phyloP scores from a whole-genome alignment of 257 asterid species.

The Paraleonurus japonicus region DNA sequence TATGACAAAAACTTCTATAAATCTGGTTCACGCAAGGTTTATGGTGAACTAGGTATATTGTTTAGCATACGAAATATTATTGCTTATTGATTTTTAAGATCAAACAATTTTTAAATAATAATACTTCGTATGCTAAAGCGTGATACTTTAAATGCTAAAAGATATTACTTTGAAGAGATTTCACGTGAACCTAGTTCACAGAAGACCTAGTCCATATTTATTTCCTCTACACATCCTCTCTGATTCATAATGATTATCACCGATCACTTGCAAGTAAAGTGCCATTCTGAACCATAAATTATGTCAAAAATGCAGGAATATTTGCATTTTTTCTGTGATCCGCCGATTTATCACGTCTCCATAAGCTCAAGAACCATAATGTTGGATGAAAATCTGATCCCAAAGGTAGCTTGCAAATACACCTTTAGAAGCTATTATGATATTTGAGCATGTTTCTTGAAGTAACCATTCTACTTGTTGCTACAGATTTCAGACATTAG shows the following conservation, averaged over 20 bases:
- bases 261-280: neutral
- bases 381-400: slow-evolving; percentile 78
- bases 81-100: no score
- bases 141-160: no score
- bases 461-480: slow-evolving; percentile 10
- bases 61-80: no score
- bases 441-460: neutral
- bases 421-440: neutral
- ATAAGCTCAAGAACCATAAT: slow-evolving; percentile 77
- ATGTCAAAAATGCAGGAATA: slow-evolving; percentile 62
- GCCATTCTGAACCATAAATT: neutral
- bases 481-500: slow-evolving; percentile 70
- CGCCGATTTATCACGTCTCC: slow-evolving; percentile 64
- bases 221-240: neutral
- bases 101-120: no score
- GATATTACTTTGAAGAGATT: no score
- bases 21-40: no score
- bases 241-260: neutral
- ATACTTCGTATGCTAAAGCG: no score
- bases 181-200: no score
- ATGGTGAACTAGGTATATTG: no score
- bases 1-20: no score
- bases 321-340: slow-evolving; percentile 89
- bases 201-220: neutral
- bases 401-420: slow-evolving; percentile 49